Evolutionary conservation across 768 basidiomycete genomes (phyloP).

Genomic region (Panaeolus papilionaceus): DNA sequence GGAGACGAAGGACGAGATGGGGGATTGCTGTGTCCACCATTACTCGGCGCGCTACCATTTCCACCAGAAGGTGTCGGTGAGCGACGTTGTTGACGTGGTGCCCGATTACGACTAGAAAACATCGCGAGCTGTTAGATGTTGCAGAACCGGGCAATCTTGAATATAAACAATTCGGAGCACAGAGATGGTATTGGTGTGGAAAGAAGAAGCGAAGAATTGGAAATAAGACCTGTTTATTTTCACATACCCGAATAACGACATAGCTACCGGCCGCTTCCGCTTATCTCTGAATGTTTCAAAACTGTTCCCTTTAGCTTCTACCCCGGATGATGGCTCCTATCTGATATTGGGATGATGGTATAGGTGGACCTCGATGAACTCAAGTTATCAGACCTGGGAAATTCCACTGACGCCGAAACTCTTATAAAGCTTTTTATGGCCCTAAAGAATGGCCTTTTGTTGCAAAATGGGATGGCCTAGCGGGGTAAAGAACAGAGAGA

Average conservation of each 20-base stretch:
- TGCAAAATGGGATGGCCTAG: background rate
- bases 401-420: background rate
- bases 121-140: constrained; percentile 11
- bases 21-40: constrained; percentile 29
- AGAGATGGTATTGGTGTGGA: constrained; percentile 9
- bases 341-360: background rate
- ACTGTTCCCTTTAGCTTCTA: background rate
- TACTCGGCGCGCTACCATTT: constrained; percentile 23
- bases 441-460: background rate
- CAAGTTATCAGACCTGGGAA: background rate
- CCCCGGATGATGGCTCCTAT: constrained; percentile 1
- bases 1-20: constrained; percentile 49
- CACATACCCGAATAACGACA: constrained; percentile 44
- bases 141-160: background rate
- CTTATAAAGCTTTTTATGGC: background rate
- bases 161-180: background rate
- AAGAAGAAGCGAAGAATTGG: constrained; percentile 15
- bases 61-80: constrained; percentile 34
- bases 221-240: background rate
- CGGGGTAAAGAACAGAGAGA: background rate
- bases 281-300: background rate
- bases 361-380: background rate
- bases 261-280: constrained; percentile 23
- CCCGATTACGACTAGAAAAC: constrained; percentile 38
- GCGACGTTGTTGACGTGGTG: constrained; percentile 30